Evolutionary conservation across 1,284 basidiomycete genomes (phyloP).

Genomic region (Athelia sp.): DNA sequence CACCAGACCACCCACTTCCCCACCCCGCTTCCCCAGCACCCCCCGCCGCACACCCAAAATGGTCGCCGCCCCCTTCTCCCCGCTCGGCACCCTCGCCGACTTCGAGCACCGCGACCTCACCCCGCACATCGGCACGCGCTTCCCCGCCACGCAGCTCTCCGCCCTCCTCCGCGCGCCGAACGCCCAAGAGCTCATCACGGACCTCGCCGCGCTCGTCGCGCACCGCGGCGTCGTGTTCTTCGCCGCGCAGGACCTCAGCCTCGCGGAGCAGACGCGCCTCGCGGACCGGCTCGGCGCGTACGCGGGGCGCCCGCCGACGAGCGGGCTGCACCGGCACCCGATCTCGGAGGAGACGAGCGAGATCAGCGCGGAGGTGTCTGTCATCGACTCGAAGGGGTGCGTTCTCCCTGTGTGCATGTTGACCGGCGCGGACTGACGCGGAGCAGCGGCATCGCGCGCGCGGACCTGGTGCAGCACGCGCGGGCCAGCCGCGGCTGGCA

Average conservation of each 20-base stretch:
- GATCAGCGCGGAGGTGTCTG: constrained; percentile 42
- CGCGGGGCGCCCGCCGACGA: constrained; percentile 50
- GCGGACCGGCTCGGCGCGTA: constrained; percentile 47
- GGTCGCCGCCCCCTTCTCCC: not conserved
- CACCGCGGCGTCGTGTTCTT: constrained; percentile 75
- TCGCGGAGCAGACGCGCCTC: constrained; percentile 40
- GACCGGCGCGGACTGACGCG: no score
- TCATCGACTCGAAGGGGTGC: constrained; percentile 40
- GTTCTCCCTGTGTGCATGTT: constrained; percentile 3
- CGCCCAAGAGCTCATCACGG: constrained; percentile 36
- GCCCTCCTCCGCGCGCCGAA: constrained; percentile 14
- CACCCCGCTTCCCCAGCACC: not conserved
- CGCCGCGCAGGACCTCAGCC: constrained; percentile 45
- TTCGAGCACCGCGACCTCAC: constrained; percentile 2
- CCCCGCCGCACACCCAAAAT: not conserved
- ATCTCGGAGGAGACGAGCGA: constrained; percentile 48
- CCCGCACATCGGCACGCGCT: constrained; percentile 3
- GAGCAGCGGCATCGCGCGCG: constrained; percentile 34
- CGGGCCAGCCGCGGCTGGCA: constrained; percentile 45
- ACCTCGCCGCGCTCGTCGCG: constrained; percentile 53
- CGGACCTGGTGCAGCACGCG: constrained; percentile 21
- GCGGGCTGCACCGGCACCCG: constrained; percentile 62
- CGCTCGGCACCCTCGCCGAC: constrained; percentile 4
- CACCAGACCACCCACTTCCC: no score
- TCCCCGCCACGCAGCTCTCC: constrained; percentile 3